Base-by-base conservation (phyloP, 2,329 filamentous ascomycete genomes). In the Lecanicillium sp. region DNA sequence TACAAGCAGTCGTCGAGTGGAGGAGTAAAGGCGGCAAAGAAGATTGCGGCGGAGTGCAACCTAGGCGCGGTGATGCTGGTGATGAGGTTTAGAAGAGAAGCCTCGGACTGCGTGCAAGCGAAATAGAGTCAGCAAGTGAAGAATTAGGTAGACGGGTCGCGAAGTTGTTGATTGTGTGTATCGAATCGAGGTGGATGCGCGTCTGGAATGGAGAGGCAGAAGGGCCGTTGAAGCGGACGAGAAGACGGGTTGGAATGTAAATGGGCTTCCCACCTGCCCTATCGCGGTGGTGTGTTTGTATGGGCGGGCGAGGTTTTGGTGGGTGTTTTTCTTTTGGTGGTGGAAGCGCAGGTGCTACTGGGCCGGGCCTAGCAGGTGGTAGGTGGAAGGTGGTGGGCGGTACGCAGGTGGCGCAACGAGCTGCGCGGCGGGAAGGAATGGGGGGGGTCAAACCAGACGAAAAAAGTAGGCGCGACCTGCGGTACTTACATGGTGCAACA, bases 151-250 rank as follows among this genome's bases (percentile, higher is more conserved):
- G 12, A 26, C 11, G 15, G 39, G 27, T 35, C 37, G 44, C 37
- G 29, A 48, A 23, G 27, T 48, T 48, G 37, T 48, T 48, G 29
- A 48, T 41, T 36, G 43, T n/a, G n/a, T n/a, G n/a, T 26, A 9
- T 47, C n/a, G 15, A 27, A 17, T 35, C 7, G 11, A 35, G 10
- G 36, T 46, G 46, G 40, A 43, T 37, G 39, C 39, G 47, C 40
- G 47, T 49, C 47, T 49, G 40, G 47, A 49, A 49, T 44, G 47
- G 5, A 33, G 40, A 43, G 26, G 30, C 38, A n/a, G n/a, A 42
- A 35, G 26, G 35, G 40, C 21, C 47, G 35, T 44, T 20, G 40
- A 33, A 19, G 27, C 15, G 15, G 30, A 33, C 35, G 27, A 49
- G 40, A 26, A 17, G 45, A 15, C 20, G 24, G 29, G 20, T 14